Base-by-base conservation (phyloP, 352 stramenopile genomes). In the Pythium guiyangense region DNA sequence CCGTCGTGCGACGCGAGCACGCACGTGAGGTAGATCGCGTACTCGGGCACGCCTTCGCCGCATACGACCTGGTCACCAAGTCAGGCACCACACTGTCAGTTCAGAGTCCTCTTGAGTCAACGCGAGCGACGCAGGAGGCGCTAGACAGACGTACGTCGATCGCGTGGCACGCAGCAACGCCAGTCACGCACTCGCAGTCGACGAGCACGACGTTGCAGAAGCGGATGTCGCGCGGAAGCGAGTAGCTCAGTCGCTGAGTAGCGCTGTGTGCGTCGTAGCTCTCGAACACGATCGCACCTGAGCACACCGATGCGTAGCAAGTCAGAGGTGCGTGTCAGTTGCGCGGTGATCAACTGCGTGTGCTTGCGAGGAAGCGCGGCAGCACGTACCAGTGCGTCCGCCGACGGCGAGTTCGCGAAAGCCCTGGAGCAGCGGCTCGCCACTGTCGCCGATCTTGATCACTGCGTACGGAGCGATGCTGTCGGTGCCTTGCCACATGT, bases 141-240 rank as follows among this genome's bases (percentile, higher is more conserved):
- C 1, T 9, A 35, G 9, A 9, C 31, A 14, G 3, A 14, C 14
- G 26, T 52, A 62, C 56, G 5, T 52, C 22, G 17, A 62, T 62
- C 2, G 56, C 56, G 39, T 56, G 56, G 26, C 43, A 54, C 12
- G 40, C 56, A 12, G 56, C 43, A 4, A 20, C 27, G 18, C 48
- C 56, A 14, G 56, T 62, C 20, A 62, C 40, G 31, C 56, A 62
- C 25, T 62, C 56, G 29, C 27, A 56, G 18, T 62, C 56, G 40
- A 34, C 20, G 18, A 62, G 56, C n/a, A 62, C 2, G 25, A 62
- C 48, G 49, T 62, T 56, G 22, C 10, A 52, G 4, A 31, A 3
- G 3, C 25, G 39, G 6, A 52, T 11, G 43, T 42, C 50, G 9
- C 27, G 31, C 14, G 56, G 56, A 4, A 62, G 39, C 4, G 49